These are phyloP conservation scores for Fusarium compactum DNA, from an alignment of 2,329 filamentous ascomycete genomes.

Conservation along the genomic window DNA sequence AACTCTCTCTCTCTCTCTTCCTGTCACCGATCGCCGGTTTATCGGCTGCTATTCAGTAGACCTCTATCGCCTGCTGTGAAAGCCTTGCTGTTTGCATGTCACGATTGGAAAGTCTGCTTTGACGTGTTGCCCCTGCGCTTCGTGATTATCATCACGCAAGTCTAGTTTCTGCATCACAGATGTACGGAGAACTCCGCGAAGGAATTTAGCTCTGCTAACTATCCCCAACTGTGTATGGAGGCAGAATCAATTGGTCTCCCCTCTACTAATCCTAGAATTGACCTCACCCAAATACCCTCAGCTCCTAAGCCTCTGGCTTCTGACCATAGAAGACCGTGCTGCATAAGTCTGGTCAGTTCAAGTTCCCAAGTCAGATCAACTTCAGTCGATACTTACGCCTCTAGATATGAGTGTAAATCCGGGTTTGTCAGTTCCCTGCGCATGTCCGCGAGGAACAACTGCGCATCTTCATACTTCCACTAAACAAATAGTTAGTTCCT, in stretches of 20 bases:
- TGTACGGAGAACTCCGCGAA: neutral
- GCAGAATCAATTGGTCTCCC: neutral
- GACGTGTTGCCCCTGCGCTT: neutral
- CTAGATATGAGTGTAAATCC: neutral
- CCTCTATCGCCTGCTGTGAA: neutral
- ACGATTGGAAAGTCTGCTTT: neutral
- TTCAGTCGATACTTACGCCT: neutral
- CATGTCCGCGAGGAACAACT: slow-evolving; percentile 18
- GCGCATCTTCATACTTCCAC: slow-evolving; percentile 22
- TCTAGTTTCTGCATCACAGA: neutral
- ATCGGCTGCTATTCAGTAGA: neutral
- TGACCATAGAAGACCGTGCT: slow-evolving; percentile 6
- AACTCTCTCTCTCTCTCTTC: neutral
- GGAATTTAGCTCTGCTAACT: rapidly evolving
- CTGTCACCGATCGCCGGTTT: neutral
- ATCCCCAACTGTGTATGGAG: rapidly evolving
- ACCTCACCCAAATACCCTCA: neutral
- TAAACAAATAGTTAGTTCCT: neutral
- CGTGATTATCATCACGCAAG: neutral
- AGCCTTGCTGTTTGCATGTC: neutral
- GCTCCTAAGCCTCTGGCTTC: neutral
- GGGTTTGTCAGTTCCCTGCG: slow-evolving; percentile 22
- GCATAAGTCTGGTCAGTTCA: neutral
- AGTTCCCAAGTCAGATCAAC: neutral
- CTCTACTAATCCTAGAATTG: neutral